A percentile compares a stretch with the other conserved stretches of the same genome.
These are phyloP conservation scores for Fagopyrum homotropicum DNA, from an alignment of 148 eudicot genomes.

Conservation along the genomic window DNA sequence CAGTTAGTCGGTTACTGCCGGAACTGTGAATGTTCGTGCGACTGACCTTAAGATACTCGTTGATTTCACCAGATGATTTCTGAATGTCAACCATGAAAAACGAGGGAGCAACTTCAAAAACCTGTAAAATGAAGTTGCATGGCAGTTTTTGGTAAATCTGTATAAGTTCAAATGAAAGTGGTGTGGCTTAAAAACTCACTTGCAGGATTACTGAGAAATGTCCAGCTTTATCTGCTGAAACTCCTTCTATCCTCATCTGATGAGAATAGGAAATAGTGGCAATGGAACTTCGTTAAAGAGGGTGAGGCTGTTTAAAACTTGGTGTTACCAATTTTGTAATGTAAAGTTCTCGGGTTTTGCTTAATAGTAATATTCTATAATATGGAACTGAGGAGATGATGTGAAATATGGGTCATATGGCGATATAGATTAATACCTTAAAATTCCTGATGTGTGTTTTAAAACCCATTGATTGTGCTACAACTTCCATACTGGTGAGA, in stretches of 20 bases:
- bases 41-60: slow-evolving; percentile 70
- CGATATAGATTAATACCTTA: slow-evolving; percentile 37
- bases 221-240: slow-evolving; percentile 62
- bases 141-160: neutral
- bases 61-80: slow-evolving; percentile 69
- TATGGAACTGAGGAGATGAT: neutral
- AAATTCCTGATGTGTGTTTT: slow-evolving; percentile 90
- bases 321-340: too few relatives aligned
- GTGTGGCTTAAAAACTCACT: slow-evolving; percentile 31
- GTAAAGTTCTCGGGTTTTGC: too few relatives aligned
- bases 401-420: too few relatives aligned
- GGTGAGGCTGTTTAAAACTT: too few relatives aligned
- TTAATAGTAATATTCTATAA: neutral
- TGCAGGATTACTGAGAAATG: slow-evolving; percentile 76
- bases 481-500: slow-evolving; percentile 89
- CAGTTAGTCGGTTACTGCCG: too few relatives aligned
- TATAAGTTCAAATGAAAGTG: neutral
- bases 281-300: too few relatives aligned
- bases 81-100: slow-evolving; percentile 89
- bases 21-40: neutral
- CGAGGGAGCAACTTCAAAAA: slow-evolving; percentile 78
- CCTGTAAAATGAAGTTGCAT: slow-evolving; percentile 25
- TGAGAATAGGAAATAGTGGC: neutral
- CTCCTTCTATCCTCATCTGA: slow-evolving; percentile 97
- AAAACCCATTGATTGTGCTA: slow-evolving; percentile 97